Percentiles rank a stretch among this genome's conserved stretches.
Evolutionary conservation across 371 early-diverging fungal genomes (phyloP).

Genomic region (Chytridium lagenaria): DNA sequence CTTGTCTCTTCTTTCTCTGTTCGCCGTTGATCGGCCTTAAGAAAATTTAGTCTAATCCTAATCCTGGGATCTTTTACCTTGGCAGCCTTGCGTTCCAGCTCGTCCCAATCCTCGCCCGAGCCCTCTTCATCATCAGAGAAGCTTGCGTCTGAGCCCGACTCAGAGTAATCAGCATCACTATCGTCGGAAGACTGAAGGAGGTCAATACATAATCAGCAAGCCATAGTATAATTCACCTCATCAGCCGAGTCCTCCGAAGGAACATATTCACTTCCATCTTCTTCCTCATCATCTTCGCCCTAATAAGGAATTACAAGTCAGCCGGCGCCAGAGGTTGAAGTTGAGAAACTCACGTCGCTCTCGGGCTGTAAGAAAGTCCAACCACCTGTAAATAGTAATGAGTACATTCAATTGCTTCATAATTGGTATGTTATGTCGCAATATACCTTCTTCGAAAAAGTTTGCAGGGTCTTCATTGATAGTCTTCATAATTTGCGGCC

Average conservation of each 20-base stretch:
- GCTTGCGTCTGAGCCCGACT: conserved; percentile 19
- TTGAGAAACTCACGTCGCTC: conserved; percentile 34
- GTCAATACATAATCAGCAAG: not conserved
- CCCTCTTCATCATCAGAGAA: conserved; percentile 40
- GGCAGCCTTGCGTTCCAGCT: conserved; percentile 53
- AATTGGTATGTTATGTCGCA: not conserved
- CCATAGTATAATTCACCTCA: conserved; percentile 15
- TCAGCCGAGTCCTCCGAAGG: conserved; percentile 38
- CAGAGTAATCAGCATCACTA: conserved; percentile 40
- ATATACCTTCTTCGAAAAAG: conserved; percentile 80
- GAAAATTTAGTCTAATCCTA: too few species aligned
- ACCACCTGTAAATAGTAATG: conserved; percentile 67
- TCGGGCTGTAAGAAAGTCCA: conserved; percentile 92
- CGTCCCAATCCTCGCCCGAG: conserved; percentile 57
- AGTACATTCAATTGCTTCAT: not conserved
- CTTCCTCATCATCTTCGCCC: conserved; percentile 44
- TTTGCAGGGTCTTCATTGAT: conserved; percentile 95
- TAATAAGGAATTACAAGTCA: too few species aligned
- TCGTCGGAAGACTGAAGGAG: conserved; percentile 24
- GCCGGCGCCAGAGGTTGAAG: too few species aligned
- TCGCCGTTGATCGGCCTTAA: not conserved
- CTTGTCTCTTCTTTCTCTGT: not conserved
- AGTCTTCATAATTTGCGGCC: conserved; percentile 99
- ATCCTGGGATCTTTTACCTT: conserved; percentile 47
- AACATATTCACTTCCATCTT: conserved; percentile 38